Base-by-base conservation (phyloP, 176 grass and related monocot species). In the Aegilops speltoides region DNA sequence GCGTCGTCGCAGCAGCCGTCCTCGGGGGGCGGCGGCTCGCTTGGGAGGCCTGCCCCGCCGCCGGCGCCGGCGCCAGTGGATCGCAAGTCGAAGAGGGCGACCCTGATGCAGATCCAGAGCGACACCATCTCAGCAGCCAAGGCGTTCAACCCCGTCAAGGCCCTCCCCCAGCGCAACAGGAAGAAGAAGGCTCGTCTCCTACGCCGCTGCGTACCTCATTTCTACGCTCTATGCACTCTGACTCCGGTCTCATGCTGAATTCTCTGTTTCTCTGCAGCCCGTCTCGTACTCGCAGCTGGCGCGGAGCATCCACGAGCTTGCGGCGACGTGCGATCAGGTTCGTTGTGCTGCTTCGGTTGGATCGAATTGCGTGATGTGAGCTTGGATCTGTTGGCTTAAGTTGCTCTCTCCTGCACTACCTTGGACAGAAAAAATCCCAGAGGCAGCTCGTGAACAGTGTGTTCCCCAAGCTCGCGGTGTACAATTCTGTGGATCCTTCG, bases 401-500 rank as follows among this genome's bases (percentile, higher is more conserved):
- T 68, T 92, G n/a, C 84, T 88, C 77, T 87, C 59, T 7, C 66
- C 25, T 77, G 73, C 3, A 24, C 54, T 79, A 26, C 56, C 25
- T 84, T 88, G 13, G 89, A 66, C 79, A 99, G 97, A 99, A 96
- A 96, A 94, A 84, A 82, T 99, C 97, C n/a, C 97, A 96, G 85
- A 94, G 88, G 87, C 92, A 96, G 89, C 90, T 99, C 19, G 85
- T 99, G 31, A 90, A 94, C 72, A 90, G 95, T 32, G 97, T 99
- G 52, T 99, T 99, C 63, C 97, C 97, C 14, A 99, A 99, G 89
- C 94, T 99, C 5, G 97, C 97, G 14, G 97, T 99, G 79, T 99
- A 99, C 82, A 99, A 99, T 90, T 99, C 97, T 20, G 97, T 99
- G 54, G 97, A 99, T 93, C 97, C 97, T 86, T 99, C 97, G 31